These are phyloP conservation scores for Myxozyma geophila DNA, from an alignment of 805 yeast genomes.

Conservation along the genomic window DNA sequence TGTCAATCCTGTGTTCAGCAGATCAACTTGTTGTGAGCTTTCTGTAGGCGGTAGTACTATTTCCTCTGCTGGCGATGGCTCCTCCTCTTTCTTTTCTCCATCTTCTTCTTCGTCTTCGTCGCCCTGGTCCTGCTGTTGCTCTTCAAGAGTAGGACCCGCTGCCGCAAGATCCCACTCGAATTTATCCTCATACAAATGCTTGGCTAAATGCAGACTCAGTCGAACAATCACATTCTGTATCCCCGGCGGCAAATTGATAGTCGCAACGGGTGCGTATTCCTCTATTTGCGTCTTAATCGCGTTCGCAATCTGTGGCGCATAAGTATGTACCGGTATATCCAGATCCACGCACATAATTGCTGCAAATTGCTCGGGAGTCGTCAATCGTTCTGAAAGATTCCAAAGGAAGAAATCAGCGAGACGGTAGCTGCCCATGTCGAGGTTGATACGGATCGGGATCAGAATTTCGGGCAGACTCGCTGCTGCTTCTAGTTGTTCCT, in stretches of 20 bases:
- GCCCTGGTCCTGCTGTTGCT: neutral
- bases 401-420: conserved; percentile 73
- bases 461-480: conserved; percentile 52
- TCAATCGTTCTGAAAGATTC: conserved; percentile 60
- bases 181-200: conserved; percentile 84
- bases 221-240: conserved; percentile 78
- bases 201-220: conserved; percentile 79
- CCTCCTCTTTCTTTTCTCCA: too few relatives aligned
- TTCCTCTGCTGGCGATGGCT: neutral
- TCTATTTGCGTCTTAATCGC: conserved; percentile 81
- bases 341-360: conserved; percentile 78
- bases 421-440: conserved; percentile 60
- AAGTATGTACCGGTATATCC: conserved; percentile 65
- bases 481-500: conserved; percentile 47
- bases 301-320: conserved; percentile 64
- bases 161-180: conserved; percentile 86
- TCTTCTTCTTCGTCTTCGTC: too few relatives aligned
- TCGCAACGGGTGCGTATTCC: conserved; percentile 67
- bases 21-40: neutral
- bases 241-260: conserved; percentile 61
- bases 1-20: conserved; percentile 47
- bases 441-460: conserved; percentile 67
- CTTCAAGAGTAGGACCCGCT: neutral
- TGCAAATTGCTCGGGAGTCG: conserved; percentile 78
- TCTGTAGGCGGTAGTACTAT: neutral